Evolutionary conservation across 495 filamentous ascomycete genomes (phyloP).

Genomic region (Margaritispora aquatica): DNA sequence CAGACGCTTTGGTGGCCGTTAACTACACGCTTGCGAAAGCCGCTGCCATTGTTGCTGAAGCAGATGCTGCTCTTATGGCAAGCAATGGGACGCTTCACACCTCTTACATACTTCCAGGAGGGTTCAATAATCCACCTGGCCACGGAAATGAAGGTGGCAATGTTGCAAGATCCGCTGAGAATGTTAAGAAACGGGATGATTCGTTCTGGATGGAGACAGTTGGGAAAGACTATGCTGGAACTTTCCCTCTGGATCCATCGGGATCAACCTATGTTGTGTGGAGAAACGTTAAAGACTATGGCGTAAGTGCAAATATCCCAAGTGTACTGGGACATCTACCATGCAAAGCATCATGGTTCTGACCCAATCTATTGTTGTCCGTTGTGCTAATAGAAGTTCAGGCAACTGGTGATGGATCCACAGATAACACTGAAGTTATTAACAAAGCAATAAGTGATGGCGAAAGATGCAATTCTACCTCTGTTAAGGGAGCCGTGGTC

Average conservation of each 20-base stretch:
- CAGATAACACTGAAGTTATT: constrained; percentile 38
- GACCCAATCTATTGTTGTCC: no score
- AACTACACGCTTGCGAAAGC: not conserved
- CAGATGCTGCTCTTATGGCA: not conserved
- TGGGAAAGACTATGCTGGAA: not conserved
- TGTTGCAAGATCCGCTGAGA: not conserved
- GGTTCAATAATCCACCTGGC: not conserved
- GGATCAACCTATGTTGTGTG: not conserved
- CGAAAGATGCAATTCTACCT: constrained; percentile 42
- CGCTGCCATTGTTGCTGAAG: not conserved
- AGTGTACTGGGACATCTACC: no score
- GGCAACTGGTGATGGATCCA: not conserved
- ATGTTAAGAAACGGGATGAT: not conserved
- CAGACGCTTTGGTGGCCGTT: not conserved
- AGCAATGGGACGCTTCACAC: not conserved
- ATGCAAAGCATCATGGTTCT: no score
- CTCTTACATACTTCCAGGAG: not conserved
- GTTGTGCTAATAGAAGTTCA: no score
- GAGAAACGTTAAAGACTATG: not conserved
- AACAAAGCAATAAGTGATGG: constrained; percentile 40
- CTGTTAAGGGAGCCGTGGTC: constrained; percentile 39
- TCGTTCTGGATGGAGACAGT: not conserved
- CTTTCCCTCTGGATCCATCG: not conserved
- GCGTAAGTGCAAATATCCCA: no score
- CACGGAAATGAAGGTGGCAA: not conserved